Conservation (phyloP, 495 filamentous ascomycete species). For the Articulospora tetracladia region DNA sequence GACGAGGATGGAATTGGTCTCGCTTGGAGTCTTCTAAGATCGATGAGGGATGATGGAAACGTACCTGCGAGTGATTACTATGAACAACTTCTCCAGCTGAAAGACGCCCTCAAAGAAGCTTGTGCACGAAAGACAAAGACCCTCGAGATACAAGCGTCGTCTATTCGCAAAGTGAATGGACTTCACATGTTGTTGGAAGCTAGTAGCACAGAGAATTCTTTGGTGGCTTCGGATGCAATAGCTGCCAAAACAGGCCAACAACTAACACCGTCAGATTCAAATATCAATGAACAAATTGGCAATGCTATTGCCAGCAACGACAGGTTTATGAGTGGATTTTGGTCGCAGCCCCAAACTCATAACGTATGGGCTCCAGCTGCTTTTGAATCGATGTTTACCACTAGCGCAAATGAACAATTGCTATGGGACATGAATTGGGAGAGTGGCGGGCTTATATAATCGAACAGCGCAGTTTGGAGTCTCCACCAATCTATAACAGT, state of each 20-base stretch:
- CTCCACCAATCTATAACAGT: too few species aligned
- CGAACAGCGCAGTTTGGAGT: too few species aligned
- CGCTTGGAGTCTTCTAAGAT: neutral
- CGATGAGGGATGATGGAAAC: constrained; percentile 1
- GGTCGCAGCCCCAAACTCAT: neutral
- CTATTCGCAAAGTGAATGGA: too few species aligned
- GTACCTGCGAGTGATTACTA: neutral
- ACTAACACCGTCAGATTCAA: too few species aligned
- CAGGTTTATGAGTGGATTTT: neutral
- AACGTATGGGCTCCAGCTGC: neutral
- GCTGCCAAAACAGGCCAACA: too few species aligned
- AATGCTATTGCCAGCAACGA: too few species aligned
- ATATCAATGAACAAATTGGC: too few species aligned
- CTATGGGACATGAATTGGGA: neutral
- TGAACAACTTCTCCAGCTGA: neutral
- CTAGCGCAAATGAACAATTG: neutral
- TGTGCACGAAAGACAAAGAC: neutral
- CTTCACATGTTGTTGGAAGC: too few species aligned
- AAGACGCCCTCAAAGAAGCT: neutral
- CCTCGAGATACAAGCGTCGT: too few species aligned
- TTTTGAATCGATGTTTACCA: neutral
- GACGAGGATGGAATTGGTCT: neutral
- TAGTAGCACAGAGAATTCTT: too few species aligned
- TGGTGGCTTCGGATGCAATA: too few species aligned
- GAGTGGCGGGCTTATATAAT: neutral